These are phyloP conservation scores for Brassica nigra DNA, from an alignment of 345 rosid genomes.

Conservation along the genomic window DNA sequence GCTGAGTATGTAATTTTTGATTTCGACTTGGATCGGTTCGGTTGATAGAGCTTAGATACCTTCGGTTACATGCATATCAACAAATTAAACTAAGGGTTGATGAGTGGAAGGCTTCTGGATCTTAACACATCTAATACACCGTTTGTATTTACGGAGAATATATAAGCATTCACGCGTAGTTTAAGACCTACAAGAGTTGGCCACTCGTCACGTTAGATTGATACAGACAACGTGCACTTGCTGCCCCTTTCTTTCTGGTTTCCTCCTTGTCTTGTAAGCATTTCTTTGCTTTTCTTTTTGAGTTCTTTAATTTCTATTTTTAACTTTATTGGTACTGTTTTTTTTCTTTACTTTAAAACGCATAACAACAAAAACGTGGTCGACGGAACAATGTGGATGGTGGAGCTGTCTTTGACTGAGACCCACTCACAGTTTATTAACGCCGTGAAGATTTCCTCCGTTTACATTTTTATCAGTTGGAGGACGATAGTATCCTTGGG, in stretches of 20 bases:
- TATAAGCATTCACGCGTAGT: constrained; percentile 14
- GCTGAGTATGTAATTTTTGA: background rate
- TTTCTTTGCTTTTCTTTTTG: background rate
- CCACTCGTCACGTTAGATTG: constrained; percentile 6
- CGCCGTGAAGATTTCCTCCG: constrained; percentile 26
- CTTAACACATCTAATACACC: background rate
- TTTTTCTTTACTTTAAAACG: constrained; percentile 1
- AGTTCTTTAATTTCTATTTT: background rate
- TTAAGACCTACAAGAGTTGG: background rate
- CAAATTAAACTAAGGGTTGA: background rate
- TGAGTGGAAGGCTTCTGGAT: background rate
- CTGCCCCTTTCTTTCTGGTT: constrained; percentile 6
- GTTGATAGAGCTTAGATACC: background rate
- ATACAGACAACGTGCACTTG: constrained; percentile 33
- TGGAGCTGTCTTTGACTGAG: constrained; percentile 31
- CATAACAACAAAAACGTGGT: constrained; percentile 45
- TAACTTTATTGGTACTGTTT: background rate
- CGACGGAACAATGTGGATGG: constrained; percentile 36
- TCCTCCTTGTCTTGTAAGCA: constrained; percentile 1
- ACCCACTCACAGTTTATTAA: constrained; percentile 20
- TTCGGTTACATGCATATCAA: background rate
- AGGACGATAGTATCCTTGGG: constrained; percentile 22
- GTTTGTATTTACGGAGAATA: background rate
- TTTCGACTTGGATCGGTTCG: background rate
- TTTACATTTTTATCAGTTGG: background rate